Conservation (phyloP, 1,284 basidiomycete species). For the Spongispora temasekensis region DNA sequence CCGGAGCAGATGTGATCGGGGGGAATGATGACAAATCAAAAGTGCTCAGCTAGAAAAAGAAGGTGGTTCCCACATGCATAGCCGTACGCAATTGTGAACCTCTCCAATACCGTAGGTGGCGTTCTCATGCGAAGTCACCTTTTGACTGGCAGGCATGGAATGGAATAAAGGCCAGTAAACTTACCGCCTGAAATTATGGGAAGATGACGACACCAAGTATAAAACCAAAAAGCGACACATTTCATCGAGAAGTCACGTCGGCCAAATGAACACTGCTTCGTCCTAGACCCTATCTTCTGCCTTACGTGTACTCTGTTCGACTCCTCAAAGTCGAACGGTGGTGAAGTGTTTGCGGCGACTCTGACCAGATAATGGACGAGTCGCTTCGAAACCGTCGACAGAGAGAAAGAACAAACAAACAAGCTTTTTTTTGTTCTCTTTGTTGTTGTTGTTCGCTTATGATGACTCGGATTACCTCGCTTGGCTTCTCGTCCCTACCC, state of each 20-base stretch:
- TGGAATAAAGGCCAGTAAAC: too few species aligned
- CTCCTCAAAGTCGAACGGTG: too few species aligned
- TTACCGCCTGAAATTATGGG: slow-evolving; percentile 9
- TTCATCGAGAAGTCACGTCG: not conserved
- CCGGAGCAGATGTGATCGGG: slow-evolving; percentile 27
- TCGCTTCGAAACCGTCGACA: slow-evolving; percentile 4
- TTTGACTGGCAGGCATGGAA: slow-evolving; percentile 10
- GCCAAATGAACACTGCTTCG: too few species aligned
- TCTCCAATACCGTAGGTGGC: too few species aligned
- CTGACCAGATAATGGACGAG: too few species aligned
- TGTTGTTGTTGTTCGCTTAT: slow-evolving; percentile 11
- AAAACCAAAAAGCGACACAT: not conserved
- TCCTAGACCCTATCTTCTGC: too few species aligned
- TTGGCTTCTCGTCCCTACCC: slow-evolving; percentile 8
- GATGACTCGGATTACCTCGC: slow-evolving; percentile 15
- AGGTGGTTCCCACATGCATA: slow-evolving; percentile 12
- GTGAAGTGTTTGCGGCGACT: too few species aligned
- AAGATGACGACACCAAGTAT: slow-evolving; percentile 19
- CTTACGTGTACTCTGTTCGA: too few species aligned
- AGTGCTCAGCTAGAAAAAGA: slow-evolving; percentile 5
- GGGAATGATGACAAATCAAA: slow-evolving; percentile 27
- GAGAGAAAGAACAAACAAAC: not conserved
- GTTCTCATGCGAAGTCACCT: slow-evolving; percentile 13
- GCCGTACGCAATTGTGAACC: too few species aligned
- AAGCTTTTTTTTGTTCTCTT: not conserved